Percentiles rank a stretch among this genome's conserved stretches.
phyloP scores from a whole-genome alignment of 345 rosid genomes.

The Euclidium syriacum region DNA sequence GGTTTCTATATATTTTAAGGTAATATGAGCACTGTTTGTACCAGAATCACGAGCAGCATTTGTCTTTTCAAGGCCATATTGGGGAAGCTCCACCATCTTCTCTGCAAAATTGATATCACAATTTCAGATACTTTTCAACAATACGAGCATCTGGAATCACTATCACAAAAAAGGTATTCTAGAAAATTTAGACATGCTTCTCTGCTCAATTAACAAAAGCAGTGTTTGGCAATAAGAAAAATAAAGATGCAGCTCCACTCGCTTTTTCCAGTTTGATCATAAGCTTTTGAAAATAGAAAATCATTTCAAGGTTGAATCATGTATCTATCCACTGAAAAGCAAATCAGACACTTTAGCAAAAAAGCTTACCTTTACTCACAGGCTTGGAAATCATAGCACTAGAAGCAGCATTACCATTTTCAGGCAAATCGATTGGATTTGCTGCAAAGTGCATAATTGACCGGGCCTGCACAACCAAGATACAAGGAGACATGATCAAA shows the following conservation, averaged over 20 bases:
- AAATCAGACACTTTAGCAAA: constrained; percentile 8
- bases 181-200: background rate
- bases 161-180: background rate
- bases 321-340: background rate
- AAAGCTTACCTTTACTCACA: constrained; percentile 51
- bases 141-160: background rate
- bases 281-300: background rate
- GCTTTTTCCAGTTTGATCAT: background rate
- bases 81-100: constrained; percentile 22
- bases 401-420: constrained; percentile 40
- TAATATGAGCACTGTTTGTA: constrained; percentile 4
- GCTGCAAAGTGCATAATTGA: constrained; percentile 84
- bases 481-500: constrained; percentile 35
- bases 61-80: constrained; percentile 21
- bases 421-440: constrained; percentile 48
- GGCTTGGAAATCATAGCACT: constrained; percentile 36
- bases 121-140: background rate
- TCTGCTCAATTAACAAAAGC: background rate
- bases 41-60: constrained; percentile 27
- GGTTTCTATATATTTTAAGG: background rate
- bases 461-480: constrained; percentile 67
- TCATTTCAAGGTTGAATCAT: constrained; percentile 8
- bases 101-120: constrained; percentile 19
- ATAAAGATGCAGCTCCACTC: constrained; percentile 4
- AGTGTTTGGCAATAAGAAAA: background rate